Evolutionary conservation across 257 asterid species (phyloP).

Genomic region (Plantago elongata): DNA sequence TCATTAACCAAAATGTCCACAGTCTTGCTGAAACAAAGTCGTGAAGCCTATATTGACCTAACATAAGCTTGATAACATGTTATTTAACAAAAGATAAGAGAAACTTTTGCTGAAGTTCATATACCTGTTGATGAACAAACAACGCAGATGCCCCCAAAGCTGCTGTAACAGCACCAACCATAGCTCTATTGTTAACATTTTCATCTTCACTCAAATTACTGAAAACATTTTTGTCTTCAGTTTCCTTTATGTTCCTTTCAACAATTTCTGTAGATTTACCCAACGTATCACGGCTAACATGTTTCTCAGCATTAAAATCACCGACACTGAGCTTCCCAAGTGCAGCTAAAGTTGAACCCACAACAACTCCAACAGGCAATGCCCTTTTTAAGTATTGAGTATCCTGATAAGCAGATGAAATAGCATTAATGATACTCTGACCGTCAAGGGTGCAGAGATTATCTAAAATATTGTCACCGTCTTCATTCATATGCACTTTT

Average conservation of each 20-base stretch:
- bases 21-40: background rate
- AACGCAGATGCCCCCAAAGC: constrained; percentile 96
- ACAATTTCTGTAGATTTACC: constrained; percentile 24
- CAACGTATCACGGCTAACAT: constrained; percentile 26
- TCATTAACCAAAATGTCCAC: constrained; percentile 7
- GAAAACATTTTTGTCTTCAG: constrained; percentile 17
- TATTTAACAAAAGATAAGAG: constrained; percentile 6
- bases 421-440: constrained; percentile 45
- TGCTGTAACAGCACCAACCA: constrained; percentile 93
- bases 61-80: constrained; percentile 20
- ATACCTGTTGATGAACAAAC: constrained; percentile 64
- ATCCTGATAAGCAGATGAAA: constrained; percentile 63
- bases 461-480: constrained; percentile 28
- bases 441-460: constrained; percentile 49
- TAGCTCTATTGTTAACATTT: constrained; percentile 33
- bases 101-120: constrained; percentile 6
- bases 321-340: constrained; percentile 60
- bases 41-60: constrained; percentile 16
- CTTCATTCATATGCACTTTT: constrained; percentile 20
- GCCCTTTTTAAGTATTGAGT: constrained; percentile 57
- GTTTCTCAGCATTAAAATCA: constrained; percentile 36
- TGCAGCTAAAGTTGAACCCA: constrained; percentile 81
- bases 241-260: constrained; percentile 18
- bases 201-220: constrained; percentile 27
- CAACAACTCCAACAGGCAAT: constrained; percentile 81